phyloP scores from a whole-genome alignment of 176 grass and related monocot species.

The Carex littledalei region DNA sequence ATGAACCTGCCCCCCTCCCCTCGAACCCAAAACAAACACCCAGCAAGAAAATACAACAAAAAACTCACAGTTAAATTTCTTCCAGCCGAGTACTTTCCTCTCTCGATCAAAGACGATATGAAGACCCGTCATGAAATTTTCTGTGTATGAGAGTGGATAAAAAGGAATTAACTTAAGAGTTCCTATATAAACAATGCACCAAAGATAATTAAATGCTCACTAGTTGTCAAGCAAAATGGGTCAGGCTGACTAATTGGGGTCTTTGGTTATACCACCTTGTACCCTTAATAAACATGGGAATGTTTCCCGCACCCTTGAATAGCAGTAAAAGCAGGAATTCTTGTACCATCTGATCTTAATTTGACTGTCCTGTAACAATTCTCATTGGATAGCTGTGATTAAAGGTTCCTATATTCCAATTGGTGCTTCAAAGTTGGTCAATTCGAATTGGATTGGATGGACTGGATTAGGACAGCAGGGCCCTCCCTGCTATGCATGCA shows the following conservation, averaged over 20 bases:
- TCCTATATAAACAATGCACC: neutral
- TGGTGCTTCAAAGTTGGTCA: too few relatives aligned
- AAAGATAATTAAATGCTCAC: neutral
- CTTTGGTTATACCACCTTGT: neutral
- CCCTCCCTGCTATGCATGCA: neutral
- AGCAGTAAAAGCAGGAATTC: neutral
- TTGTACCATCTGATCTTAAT: neutral
- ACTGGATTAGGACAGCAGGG: too few relatives aligned
- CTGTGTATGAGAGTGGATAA: conserved; percentile 21
- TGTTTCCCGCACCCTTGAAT: neutral
- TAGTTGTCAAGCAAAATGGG: neutral
- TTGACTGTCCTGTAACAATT: neutral
- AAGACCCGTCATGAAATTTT: conserved; percentile 89
- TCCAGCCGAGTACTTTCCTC: conserved; percentile 71
- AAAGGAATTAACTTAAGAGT: conserved; percentile 4
- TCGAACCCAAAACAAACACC: neutral
- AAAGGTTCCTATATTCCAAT: too few relatives aligned
- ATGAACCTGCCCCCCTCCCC: neutral
- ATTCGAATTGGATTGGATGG: too few relatives aligned
- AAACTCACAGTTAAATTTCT: conserved; percentile 70
- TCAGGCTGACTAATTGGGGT: neutral
- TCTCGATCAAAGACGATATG: conserved; percentile 68
- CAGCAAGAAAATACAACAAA: neutral
- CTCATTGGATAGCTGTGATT: neutral
- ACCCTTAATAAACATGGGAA: neutral